Percentiles rank a stretch among this genome's conserved stretches.
These are phyloP conservation scores for Rubroboletus pulcherrimus DNA, from an alignment of 768 basidiomycete genomes.

Conservation along the genomic window DNA sequence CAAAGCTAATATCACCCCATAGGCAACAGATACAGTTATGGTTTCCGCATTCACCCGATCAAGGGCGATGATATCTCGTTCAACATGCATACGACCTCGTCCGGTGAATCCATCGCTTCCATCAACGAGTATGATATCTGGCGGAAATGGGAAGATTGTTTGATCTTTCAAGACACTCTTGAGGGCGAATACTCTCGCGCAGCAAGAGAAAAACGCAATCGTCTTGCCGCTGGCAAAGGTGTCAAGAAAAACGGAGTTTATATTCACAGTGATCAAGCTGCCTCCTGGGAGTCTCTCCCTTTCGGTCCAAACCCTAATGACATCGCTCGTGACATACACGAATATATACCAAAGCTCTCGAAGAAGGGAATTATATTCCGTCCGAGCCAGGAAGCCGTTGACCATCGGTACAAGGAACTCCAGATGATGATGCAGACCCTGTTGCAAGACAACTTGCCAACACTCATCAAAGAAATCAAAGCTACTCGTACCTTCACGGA, in stretches of 20 bases:
- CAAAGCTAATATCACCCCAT: background rate
- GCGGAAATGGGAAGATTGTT: constrained; percentile 80
- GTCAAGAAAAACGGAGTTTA: constrained; percentile 69
- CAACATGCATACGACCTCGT: constrained; percentile 22
- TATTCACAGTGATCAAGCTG: constrained; percentile 65
- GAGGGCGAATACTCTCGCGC: constrained; percentile 61
- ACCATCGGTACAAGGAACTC: constrained; percentile 61
- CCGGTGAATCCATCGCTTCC: constrained; percentile 35
- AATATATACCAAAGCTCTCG: constrained; percentile 60
- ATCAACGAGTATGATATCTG: constrained; percentile 65
- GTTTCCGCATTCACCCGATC: constrained; percentile 56
- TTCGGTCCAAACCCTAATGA: constrained; percentile 78
- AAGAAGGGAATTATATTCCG: constrained; percentile 74
- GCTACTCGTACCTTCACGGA: constrained; percentile 55
- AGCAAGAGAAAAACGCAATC: constrained; percentile 63
- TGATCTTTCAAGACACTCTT: constrained; percentile 68
- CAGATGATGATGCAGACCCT: constrained; percentile 54
- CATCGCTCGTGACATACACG: constrained; percentile 66
- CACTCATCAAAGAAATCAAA: constrained; percentile 63
- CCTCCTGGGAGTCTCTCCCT: constrained; percentile 83
- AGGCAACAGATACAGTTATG: constrained; percentile 58
- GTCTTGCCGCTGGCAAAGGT: constrained; percentile 69
- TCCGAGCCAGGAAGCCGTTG: constrained; percentile 60
- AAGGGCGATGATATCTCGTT: constrained; percentile 31
- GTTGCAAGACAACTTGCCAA: constrained; percentile 58